Evolutionary conservation across 345 rosid genomes (phyloP).

Genomic region (Adansonia digitata): DNA sequence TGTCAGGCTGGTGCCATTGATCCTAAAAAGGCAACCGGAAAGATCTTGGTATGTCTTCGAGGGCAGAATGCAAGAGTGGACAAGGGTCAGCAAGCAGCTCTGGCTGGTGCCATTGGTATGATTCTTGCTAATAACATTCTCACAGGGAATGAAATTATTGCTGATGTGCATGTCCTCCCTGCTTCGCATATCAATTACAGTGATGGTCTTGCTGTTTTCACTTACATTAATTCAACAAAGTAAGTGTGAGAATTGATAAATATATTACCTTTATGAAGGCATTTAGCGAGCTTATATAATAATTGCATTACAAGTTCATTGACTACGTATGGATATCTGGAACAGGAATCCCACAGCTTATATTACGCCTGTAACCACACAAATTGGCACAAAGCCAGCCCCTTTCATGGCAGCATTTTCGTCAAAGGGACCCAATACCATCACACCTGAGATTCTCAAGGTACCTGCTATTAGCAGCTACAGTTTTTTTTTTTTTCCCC

Average conservation of each 20-base stretch:
- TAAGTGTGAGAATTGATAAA: conserved; percentile 1
- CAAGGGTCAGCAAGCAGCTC: conserved; percentile 52
- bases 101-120: conserved; percentile 81
- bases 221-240: conserved; percentile 55
- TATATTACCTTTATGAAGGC: not conserved
- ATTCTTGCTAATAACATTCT: conserved; percentile 48
- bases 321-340: not conserved
- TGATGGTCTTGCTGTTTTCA: conserved; percentile 44
- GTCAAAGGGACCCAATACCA: conserved; percentile 62
- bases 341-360: conserved; percentile 54
- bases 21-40: conserved; percentile 56
- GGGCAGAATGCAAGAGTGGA: conserved; percentile 50
- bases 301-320: not conserved
- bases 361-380: conserved; percentile 39
- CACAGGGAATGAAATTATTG: conserved; percentile 41
- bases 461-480: conserved; percentile 19
- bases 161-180: conserved; percentile 73
- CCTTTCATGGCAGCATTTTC: conserved; percentile 82
- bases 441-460: conserved; percentile 65
- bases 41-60: conserved; percentile 63
- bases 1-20: conserved; percentile 63
- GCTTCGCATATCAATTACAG: conserved; percentile 53
- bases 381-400: conserved; percentile 45
- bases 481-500: not conserved
- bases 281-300: not conserved